Conservation (phyloP, 2,329 filamentous ascomycete species). For the Alternaria sp. region DNA sequence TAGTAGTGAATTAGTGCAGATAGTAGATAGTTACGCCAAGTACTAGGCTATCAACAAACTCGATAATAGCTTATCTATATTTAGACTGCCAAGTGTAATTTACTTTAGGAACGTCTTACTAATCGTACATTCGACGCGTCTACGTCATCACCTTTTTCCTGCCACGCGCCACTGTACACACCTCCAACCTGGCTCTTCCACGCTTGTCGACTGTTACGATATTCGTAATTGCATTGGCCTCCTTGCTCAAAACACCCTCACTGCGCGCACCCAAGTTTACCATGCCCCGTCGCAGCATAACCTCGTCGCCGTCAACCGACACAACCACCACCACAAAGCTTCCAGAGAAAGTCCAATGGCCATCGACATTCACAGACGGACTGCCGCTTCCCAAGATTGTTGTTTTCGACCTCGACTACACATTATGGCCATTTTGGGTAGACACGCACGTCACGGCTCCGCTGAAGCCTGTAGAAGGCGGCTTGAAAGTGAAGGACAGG, state of each 20-base stretch:
- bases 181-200: constrained; percentile 1
- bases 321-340: constrained; percentile 48
- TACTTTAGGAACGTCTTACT: neutral
- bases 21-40: too few relatives aligned
- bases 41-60: too few relatives aligned
- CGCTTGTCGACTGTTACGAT: neutral
- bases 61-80: too few relatives aligned
- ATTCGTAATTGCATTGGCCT: neutral
- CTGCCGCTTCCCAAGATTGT: constrained; percentile 81
- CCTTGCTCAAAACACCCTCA: neutral
- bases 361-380: constrained; percentile 68
- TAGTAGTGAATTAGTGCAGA: too few relatives aligned
- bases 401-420: constrained; percentile 97
- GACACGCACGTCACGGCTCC: constrained; percentile 88
- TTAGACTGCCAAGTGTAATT: neutral
- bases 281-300: constrained; percentile 45
- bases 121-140: constrained; percentile 10
- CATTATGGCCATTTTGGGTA: constrained; percentile 98
- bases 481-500: constrained; percentile 61
- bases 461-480: constrained; percentile 62
- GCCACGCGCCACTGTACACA: constrained; percentile 5
- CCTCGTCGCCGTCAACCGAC: constrained; percentile 32
- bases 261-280: constrained; percentile 4
- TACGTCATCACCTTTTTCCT: constrained; percentile 19
- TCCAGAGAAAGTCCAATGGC: constrained; percentile 51